Evolutionary conservation across 306 rosid species (phyloP), one percentile per base, ranked within the genome.

Genomic region (Begonia fuchsioides): DNA sequence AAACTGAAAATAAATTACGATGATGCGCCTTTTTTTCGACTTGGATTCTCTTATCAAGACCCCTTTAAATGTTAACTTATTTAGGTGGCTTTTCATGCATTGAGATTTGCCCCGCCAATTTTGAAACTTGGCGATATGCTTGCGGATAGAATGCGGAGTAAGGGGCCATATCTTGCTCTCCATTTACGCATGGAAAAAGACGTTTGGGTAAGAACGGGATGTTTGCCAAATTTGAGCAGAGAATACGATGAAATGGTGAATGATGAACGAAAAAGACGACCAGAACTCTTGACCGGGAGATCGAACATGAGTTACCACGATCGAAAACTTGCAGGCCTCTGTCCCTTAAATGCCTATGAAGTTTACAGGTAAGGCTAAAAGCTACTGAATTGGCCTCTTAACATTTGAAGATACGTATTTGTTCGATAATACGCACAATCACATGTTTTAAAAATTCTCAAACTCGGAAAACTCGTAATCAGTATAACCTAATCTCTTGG

Each of bases 171-270:
- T 68, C 80, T 90, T 39, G 92, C 98, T 32, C 87, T 90, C 55
- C 98, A 90, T 70, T 68, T 90, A 19, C 62, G 98, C 62, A 82
- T 90, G 95, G 98, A 90, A 72, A 90, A 75, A 70, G 98, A 90
- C 32, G 98, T 90, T 9, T 90, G 98, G 98, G 95, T 90, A 57
- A 90, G 98, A 65, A 90, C 98, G 2, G 98, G 98, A 32, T 90
- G 98, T 63, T 79, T 86, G 46, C 98, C 98, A 1, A 94, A 95
- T 52, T 52, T 90, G 69, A 77, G 73, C 74, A 76, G 47, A 0
- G 74, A 85, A 26, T 75, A 58, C 11, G 87, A 90, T 47, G 98
- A 90, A 60, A 79, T 85, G 14, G 53, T 90, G 14, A 76, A 60
- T 65, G 71, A 57, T 13, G 98, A 85, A 71, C 75, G 98, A 64